A percentile compares a stretch with the other conserved stretches of the same genome.
phyloP scores from a whole-genome alignment of 2,329 filamentous ascomycete genomes.

The Venturia oleaginea region DNA sequence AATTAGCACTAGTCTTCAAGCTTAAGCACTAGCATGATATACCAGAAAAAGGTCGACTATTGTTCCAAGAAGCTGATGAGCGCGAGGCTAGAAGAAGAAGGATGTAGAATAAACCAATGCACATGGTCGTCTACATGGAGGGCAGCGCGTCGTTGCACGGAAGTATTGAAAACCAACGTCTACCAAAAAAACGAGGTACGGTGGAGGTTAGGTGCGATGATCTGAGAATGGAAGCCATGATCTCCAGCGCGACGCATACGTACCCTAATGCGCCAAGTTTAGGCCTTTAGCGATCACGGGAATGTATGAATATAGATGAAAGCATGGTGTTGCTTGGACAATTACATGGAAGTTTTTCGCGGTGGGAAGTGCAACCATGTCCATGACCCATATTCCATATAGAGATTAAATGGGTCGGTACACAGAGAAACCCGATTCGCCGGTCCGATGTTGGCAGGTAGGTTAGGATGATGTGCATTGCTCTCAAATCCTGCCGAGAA shows the following conservation, averaged over 20 bases:
- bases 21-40: background rate
- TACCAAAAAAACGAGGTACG: background rate
- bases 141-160: background rate
- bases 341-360: background rate
- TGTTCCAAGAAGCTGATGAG: background rate
- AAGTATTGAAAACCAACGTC: background rate
- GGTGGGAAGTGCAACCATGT: background rate
- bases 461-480: background rate
- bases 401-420: background rate
- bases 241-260: background rate
- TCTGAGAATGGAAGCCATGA: background rate
- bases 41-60: background rate
- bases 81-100: background rate
- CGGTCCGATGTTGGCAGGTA: background rate
- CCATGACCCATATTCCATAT: background rate
- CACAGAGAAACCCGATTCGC: background rate
- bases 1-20: background rate
- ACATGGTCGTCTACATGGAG: background rate
- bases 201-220: background rate
- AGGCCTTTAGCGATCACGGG: background rate
- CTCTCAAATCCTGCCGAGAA: background rate
- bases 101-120: background rate
- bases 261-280: background rate
- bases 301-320: constrained; percentile 2
- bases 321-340: constrained; percentile 5